Percentiles rank a stretch among this genome's conserved stretches.
Conservation (phyloP, 2,329 filamentous ascomycete species). For the Pyrenochaeta sp. region DNA sequence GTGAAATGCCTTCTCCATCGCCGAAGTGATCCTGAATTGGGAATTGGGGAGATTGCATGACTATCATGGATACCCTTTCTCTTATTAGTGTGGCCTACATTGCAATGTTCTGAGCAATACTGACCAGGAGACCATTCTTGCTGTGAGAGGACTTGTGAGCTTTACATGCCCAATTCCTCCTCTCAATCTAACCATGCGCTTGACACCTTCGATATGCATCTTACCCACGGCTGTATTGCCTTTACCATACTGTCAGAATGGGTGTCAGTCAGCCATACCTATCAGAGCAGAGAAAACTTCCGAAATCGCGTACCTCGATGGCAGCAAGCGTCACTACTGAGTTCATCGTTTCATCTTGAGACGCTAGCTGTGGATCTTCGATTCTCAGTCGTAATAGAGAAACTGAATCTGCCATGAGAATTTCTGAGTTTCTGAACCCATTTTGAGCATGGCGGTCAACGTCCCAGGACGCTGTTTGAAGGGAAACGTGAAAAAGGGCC, state of each 20-base stretch:
- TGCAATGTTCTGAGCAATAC: slow-evolving; percentile 11
- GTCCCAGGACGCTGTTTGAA: slow-evolving; percentile 66
- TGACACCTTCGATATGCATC: slow-evolving; percentile 61
- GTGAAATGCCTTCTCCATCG: slow-evolving; percentile 58
- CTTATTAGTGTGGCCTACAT: slow-evolving; percentile 4
- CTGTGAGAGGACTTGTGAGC: slow-evolving; percentile 61
- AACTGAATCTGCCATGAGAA: slow-evolving; percentile 66
- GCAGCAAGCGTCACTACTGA: slow-evolving; percentile 65
- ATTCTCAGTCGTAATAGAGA: slow-evolving; percentile 61
- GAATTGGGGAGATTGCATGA: slow-evolving; percentile 63
- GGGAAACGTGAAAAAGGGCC: slow-evolving; percentile 65
- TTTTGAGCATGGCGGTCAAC: slow-evolving; percentile 61
- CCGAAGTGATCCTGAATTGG: slow-evolving; percentile 59
- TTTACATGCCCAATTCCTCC: slow-evolving; percentile 60
- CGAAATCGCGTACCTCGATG: slow-evolving; percentile 67
- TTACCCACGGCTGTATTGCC: slow-evolving; percentile 55
- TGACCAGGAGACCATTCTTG: slow-evolving; percentile 64
- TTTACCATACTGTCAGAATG: slow-evolving; percentile 57
- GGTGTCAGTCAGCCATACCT: slow-evolving; percentile 10
- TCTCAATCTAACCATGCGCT: slow-evolving; percentile 57
- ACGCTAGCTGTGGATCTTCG: slow-evolving; percentile 54
- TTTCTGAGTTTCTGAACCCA: slow-evolving; percentile 62
- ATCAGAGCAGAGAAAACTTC: too few species aligned
- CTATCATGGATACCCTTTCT: slow-evolving; percentile 64
- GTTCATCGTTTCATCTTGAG: slow-evolving; percentile 64